A percentile compares a stretch with the other conserved stretches of the same genome.
phyloP scores from a whole-genome alignment of 305 asterid species.

The Fraxinus dipetala region DNA sequence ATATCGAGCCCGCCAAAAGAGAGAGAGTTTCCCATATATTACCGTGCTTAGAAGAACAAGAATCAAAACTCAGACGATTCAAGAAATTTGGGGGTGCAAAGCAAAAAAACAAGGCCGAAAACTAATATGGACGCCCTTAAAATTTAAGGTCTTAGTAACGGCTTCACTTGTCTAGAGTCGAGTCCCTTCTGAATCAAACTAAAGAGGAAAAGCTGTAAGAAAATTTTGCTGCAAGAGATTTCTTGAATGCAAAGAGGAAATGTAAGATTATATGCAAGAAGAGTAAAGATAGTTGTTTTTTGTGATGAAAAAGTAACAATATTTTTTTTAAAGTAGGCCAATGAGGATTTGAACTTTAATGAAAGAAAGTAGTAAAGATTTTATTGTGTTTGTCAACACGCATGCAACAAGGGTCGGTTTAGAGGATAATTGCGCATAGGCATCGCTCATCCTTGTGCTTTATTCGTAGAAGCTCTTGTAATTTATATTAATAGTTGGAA shows the following conservation, averaged over 20 bases:
- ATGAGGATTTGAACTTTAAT: background rate
- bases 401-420: constrained; percentile 36
- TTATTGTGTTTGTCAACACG: constrained; percentile 32
- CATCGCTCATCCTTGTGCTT: constrained; percentile 24
- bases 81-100: background rate
- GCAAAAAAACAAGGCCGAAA: background rate
- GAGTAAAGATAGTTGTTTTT: background rate
- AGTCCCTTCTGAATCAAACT: background rate
- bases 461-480: constrained; percentile 16
- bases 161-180: background rate
- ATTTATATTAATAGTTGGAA: too few species aligned
- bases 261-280: background rate
- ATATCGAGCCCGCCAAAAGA: background rate
- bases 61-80: background rate
- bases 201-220: background rate
- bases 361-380: constrained; percentile 19
- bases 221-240: constrained; percentile 2
- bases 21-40: constrained; percentile 33
- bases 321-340: background rate
- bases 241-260: constrained; percentile 16
- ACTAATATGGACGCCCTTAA: background rate
- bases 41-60: background rate
- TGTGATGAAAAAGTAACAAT: background rate
- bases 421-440: constrained; percentile 43
- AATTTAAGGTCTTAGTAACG: background rate